Evolutionary conservation across 106 monocot genomes (phyloP), one percentile per base, ranked within the genome.

Genomic region (Dactylorhiza incarnata): DNA sequence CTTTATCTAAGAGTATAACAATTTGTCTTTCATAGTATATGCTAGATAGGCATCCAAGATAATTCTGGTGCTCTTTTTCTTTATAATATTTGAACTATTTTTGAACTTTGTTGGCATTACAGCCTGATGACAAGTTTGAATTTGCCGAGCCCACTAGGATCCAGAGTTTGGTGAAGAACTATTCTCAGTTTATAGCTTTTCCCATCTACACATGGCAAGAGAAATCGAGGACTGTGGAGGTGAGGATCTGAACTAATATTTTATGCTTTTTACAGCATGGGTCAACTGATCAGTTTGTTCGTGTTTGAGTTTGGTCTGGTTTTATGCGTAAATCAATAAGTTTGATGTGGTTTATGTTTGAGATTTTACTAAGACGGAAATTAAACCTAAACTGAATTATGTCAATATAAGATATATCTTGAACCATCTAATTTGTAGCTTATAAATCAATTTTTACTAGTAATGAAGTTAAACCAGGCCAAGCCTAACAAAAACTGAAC

Each of bases 171-270:
- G 97, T 97, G 10, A 97, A 97, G 87, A 97, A 97, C 74, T 97
- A 97, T 81, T 97, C 97, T 47, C 97, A 97, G 76, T 97, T 97
- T 86, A 94, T 97, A 2, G 85, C 97, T 49, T 97, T 97, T 77
- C 97, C 97, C 58, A 97, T 97, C 49, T 91, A 86, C 80, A 94
- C 97, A 14, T 94, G 93, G 89, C 89, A 94, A 75, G 97, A 97
- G 76, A 97, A 97, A 77, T 94, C 97, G 67, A 89, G 93, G 63
- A 97, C 86, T 48, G 83, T 94, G 66, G 97, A 97, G 94, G 97
- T 94, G 55, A 68, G 71, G 15, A 29, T 29, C 4, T 65, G 26
- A 65, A 65, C 19, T 29, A 26, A 29, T 65, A 5, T 26, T 65
- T 65, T 65, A 10, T 65, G 24, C 29, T 26, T 10, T 37, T 37